Percentiles rank a stretch among this genome's conserved stretches.
phyloP scores from a whole-genome alignment of 345 rosid species.

The Limnanthes douglasii region DNA sequence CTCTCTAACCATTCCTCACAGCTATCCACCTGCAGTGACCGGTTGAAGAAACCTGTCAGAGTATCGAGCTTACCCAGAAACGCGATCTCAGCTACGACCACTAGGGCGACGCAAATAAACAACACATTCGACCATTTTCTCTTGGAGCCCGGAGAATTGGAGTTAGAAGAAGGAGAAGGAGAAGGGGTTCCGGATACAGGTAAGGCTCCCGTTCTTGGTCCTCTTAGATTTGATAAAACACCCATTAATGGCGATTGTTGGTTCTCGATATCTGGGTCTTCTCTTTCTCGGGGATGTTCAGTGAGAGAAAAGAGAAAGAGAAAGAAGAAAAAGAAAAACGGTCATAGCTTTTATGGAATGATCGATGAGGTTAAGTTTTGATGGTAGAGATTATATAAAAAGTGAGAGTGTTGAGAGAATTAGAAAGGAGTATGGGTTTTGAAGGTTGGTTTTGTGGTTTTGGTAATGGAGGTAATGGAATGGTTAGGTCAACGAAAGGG shows the following conservation, averaged over 20 bases:
- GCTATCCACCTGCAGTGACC: conserved; percentile 19
- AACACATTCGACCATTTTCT: conserved; percentile 45
- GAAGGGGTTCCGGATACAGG: conserved; percentile 17
- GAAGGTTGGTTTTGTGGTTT: too few species aligned
- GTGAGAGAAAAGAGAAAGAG: too few species aligned
- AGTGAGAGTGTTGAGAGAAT: too few species aligned
- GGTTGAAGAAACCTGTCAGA: conserved; percentile 45
- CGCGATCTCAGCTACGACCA: conserved; percentile 57
- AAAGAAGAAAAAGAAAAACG: too few species aligned
- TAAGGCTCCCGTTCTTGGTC: conserved; percentile 21
- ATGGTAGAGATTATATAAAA: too few species aligned
- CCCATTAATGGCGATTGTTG: conserved; percentile 33
- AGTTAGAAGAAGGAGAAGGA: conserved; percentile 11
- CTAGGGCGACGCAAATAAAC: conserved; percentile 53
- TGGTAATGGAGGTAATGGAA: too few species aligned
- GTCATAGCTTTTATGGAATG: too few species aligned
- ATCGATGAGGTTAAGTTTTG: too few species aligned
- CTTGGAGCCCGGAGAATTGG: conserved; percentile 14
- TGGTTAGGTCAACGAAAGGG: too few species aligned
- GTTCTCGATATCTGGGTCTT: too few species aligned
- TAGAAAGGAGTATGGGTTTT: too few species aligned
- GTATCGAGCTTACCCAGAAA: conserved; percentile 82
- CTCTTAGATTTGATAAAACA: conserved; percentile 43
- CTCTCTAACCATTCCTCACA: conserved; percentile 75
- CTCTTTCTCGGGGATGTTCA: too few species aligned